Percentiles rank a stretch among this genome's conserved stretches.
Conservation (phyloP, 2,329 filamentous ascomycete species). For the Curvularia sp. region DNA sequence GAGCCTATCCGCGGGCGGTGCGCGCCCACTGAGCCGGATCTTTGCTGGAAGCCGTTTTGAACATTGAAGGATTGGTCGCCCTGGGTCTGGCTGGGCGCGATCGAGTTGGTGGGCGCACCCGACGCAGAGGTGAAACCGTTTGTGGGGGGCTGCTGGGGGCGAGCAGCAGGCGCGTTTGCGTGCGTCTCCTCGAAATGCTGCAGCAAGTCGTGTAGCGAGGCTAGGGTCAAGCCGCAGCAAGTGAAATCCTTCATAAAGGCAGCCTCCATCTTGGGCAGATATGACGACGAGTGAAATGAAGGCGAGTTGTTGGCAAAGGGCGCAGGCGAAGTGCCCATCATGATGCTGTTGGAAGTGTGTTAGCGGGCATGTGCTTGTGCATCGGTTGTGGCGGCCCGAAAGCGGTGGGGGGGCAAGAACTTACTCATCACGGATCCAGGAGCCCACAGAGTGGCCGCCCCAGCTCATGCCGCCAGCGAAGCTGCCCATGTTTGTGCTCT, state of each 20-base stretch:
- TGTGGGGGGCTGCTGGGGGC: conserved; percentile 59
- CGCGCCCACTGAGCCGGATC: conserved; percentile 50
- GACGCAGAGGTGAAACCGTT: conserved; percentile 47
- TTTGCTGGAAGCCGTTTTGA: conserved; percentile 49
- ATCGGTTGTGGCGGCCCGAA: conserved; percentile 13
- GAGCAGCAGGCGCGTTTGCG: conserved; percentile 69
- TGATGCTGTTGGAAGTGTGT: conserved; percentile 68
- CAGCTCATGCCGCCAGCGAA: conserved; percentile 87
- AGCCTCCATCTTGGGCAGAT: conserved; percentile 93
- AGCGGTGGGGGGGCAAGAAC: conserved; percentile 52
- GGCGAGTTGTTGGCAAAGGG: conserved; percentile 79
- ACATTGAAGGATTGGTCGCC: conserved; percentile 47
- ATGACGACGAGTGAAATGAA: conserved; percentile 95
- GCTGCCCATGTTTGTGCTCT: conserved; percentile 68
- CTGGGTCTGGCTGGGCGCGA: conserved; percentile 56
- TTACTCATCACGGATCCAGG: conserved; percentile 98
- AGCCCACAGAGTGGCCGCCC: conserved; percentile 94
- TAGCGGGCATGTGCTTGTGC: conserved; percentile 21
- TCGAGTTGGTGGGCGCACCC: conserved; percentile 43
- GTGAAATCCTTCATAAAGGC: conserved; percentile 98
- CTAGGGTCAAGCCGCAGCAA: conserved; percentile 88
- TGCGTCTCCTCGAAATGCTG: conserved; percentile 98
- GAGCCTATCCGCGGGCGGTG: conserved; percentile 52
- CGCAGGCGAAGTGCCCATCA: conserved; percentile 98
- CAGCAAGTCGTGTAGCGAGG: conserved; percentile 90